A percentile compares a stretch with the other conserved stretches of the same genome.
Conservation (phyloP, 148 eudicot species). For the Cornus suecica region DNA sequence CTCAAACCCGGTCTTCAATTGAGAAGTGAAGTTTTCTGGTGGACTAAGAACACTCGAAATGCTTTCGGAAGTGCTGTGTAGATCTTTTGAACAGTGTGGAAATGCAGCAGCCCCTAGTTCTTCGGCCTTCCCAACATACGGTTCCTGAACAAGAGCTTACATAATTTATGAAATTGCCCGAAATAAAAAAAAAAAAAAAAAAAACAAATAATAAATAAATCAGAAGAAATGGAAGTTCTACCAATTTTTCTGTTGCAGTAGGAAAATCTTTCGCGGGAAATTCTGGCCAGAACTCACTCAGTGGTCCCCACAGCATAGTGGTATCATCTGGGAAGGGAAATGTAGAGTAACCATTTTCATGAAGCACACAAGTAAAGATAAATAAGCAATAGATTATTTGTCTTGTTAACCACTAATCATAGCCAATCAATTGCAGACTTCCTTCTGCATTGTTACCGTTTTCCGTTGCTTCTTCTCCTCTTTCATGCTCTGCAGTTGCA, state of each 20-base stretch:
- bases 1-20: background rate
- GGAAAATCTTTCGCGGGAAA: background rate
- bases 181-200: no score
- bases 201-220: no score
- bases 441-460: background rate
- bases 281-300: background rate
- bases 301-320: background rate
- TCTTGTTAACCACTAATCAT: background rate
- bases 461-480: background rate
- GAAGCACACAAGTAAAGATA: background rate
- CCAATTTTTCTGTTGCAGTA: background rate
- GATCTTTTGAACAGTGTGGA: background rate
- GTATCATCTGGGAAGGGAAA: background rate
- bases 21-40: background rate
- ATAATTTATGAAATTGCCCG: background rate
- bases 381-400: background rate
- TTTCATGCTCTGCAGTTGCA: background rate
- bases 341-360: background rate
- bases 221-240: background rate
- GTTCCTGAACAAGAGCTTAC: conserved; percentile 2
- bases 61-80: background rate
- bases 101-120: background rate
- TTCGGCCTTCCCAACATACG: background rate
- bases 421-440: background rate
- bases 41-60: background rate